phyloP scores from a whole-genome alignment of 495 filamentous ascomycete genomes.

The Tuber brumale region DNA sequence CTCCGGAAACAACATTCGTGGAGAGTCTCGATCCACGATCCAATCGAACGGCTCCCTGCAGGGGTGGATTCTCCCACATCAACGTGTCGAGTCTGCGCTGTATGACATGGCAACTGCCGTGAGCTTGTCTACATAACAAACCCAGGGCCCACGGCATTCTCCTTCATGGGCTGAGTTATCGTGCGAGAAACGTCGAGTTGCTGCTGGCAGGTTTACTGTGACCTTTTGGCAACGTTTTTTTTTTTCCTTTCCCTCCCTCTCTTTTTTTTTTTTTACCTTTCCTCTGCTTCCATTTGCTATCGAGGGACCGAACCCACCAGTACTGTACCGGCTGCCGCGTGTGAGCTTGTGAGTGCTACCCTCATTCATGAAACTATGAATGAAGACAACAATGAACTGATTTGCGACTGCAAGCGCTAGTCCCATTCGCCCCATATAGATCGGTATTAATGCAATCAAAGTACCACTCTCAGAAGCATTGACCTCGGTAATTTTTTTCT shows the following conservation, averaged over 20 bases:
- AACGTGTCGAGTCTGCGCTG: neutral
- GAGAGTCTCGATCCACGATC: neutral
- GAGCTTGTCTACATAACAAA: neutral
- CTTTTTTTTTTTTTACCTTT: neutral
- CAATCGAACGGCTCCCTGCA: neutral
- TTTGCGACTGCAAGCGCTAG: neutral
- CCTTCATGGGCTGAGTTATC: neutral
- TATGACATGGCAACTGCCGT: neutral
- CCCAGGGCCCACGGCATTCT: neutral
- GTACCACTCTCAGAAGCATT: neutral
- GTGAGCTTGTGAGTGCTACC: neutral
- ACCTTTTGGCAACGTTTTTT: neutral
- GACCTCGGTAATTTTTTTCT: neutral
- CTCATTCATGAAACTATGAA: neutral
- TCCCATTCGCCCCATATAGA: neutral
- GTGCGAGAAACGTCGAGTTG: neutral
- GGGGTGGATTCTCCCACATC: neutral
- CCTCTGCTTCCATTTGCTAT: neutral
- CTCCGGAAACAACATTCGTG: neutral
- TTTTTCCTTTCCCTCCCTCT: too few species aligned
- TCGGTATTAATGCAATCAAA: slow-evolving; percentile 3
- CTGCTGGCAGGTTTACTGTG: neutral
- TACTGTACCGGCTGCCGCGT: neutral
- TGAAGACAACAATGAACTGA: neutral
- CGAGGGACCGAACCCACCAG: neutral